A percentile compares a stretch with the other conserved stretches of the same genome.
These are phyloP conservation scores for Pseudognaphalium luteoalbum DNA, from an alignment of 129 eudicot genomes.

Conservation along the genomic window DNA sequence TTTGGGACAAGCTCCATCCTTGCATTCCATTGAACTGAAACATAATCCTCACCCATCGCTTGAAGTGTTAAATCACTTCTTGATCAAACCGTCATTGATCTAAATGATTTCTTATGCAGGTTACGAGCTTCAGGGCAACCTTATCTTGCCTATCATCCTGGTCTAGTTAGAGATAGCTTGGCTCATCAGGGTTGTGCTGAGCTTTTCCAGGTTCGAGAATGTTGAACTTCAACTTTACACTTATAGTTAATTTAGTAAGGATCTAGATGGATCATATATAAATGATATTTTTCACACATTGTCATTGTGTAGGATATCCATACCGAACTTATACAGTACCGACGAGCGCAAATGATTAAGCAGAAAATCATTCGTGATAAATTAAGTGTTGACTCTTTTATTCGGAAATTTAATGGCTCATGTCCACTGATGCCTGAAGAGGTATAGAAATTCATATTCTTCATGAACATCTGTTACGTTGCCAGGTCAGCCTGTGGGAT, in stretches of 20 bases:
- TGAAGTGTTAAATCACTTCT: background rate
- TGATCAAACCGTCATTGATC: constrained; percentile 1
- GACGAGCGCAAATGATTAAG: constrained; percentile 85
- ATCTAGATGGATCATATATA: constrained; percentile 9
- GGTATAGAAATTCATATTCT: constrained; percentile 33
- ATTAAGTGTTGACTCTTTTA: constrained; percentile 65
- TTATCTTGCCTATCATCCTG: constrained; percentile 91
- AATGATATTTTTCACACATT: background rate
- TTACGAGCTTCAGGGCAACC: constrained; percentile 89
- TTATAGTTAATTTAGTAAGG: constrained; percentile 1
- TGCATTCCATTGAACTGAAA: too few species aligned
- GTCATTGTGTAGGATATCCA: constrained; percentile 67
- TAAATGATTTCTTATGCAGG: constrained; percentile 43
- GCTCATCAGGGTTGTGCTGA: constrained; percentile 98
- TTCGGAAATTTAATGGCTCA: constrained; percentile 65
- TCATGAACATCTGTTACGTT: background rate
- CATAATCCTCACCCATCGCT: constrained; percentile 6
- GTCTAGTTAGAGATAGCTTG: constrained; percentile 77
- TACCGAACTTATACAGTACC: constrained; percentile 80
- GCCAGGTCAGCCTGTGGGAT: background rate
- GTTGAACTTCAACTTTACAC: background rate
- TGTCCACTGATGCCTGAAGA: constrained; percentile 70
- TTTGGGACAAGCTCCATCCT: too few species aligned
- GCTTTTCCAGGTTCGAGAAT: constrained; percentile 75
- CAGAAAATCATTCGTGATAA: constrained; percentile 62